Evolutionary conservation across 2,329 filamentous ascomycete genomes (phyloP).

Genomic region (Tolypocladium nubicola): DNA sequence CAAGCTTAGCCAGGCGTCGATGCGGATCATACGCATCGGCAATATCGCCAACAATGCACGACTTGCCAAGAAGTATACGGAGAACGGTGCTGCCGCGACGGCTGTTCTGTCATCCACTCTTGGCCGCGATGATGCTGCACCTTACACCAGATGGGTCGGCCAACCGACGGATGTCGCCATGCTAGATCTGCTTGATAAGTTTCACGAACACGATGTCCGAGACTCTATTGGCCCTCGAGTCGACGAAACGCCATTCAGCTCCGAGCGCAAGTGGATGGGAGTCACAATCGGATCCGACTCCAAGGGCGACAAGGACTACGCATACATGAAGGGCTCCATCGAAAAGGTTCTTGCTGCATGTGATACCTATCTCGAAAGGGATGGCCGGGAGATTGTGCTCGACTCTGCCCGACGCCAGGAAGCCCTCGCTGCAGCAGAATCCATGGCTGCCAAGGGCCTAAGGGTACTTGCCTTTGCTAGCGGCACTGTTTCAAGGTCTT

Average conservation of each 20-base stretch:
- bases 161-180: constrained; percentile 98
- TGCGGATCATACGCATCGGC: constrained; percentile 77
- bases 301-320: constrained; percentile 60
- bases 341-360: constrained; percentile 80
- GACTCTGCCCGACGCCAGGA: constrained; percentile 66
- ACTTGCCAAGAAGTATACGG: constrained; percentile 61
- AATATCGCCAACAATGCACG: constrained; percentile 96
- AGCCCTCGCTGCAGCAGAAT: constrained; percentile 68
- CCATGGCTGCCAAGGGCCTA: constrained; percentile 81
- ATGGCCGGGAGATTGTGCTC: constrained; percentile 77
- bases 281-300: constrained; percentile 63
- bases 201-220: constrained; percentile 84
- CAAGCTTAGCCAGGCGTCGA: constrained; percentile 61
- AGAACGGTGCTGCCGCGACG: constrained; percentile 55
- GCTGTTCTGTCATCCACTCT: constrained; percentile 81
- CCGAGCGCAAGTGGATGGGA: constrained; percentile 98
- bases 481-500: constrained; percentile 49
- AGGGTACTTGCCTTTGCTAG: constrained; percentile 91
- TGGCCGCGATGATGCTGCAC: constrained; percentile 43
- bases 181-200: constrained; percentile 81
- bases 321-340: constrained; percentile 91
- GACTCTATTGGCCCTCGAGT: constrained; percentile 74
- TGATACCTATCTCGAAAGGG: constrained; percentile 78
- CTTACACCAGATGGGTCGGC: constrained; percentile 84
- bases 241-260: constrained; percentile 89